Evolutionary conservation across 441 rosid species (phyloP).

Genomic region (Aleurites moluccanus): DNA sequence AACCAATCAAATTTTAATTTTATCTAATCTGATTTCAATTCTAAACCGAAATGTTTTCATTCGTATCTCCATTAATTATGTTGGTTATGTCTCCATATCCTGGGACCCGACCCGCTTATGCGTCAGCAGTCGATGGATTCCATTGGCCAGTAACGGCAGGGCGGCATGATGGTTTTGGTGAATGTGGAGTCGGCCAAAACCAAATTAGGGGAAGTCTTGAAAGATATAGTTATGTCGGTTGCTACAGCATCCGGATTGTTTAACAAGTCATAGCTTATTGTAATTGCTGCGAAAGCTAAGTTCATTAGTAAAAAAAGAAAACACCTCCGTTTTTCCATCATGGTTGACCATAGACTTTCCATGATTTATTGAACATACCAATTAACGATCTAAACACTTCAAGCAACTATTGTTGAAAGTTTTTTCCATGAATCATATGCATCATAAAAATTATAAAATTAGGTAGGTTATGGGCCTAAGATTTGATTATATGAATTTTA

Average conservation of each 20-base stretch:
- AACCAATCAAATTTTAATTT: neutral
- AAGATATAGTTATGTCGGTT: neutral
- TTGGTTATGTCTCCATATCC: neutral
- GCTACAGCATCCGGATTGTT: neutral
- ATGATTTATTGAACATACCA: neutral
- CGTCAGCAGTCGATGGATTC: neutral
- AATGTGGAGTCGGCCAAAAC: neutral
- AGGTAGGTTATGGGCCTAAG: too few relatives aligned
- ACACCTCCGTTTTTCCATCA: too few relatives aligned
- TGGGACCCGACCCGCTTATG: neutral
- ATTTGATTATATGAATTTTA: too few relatives aligned
- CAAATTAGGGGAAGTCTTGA: neutral
- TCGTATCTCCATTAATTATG: neutral
- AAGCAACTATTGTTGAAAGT: neutral
- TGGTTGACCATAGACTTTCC: too few relatives aligned
- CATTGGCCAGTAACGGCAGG: neutral
- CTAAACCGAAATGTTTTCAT: too few relatives aligned
- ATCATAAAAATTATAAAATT: too few relatives aligned
- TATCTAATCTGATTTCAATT: neutral
- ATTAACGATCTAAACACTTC: neutral
- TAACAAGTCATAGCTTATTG: neutral
- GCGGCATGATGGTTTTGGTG: conserved; percentile 1
- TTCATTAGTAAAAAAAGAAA: neutral
- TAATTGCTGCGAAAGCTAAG: neutral
- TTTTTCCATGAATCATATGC: neutral